Evolutionary conservation across 352 stramenopile species (phyloP).

Genomic region (Phytopythium boreale): DNA sequence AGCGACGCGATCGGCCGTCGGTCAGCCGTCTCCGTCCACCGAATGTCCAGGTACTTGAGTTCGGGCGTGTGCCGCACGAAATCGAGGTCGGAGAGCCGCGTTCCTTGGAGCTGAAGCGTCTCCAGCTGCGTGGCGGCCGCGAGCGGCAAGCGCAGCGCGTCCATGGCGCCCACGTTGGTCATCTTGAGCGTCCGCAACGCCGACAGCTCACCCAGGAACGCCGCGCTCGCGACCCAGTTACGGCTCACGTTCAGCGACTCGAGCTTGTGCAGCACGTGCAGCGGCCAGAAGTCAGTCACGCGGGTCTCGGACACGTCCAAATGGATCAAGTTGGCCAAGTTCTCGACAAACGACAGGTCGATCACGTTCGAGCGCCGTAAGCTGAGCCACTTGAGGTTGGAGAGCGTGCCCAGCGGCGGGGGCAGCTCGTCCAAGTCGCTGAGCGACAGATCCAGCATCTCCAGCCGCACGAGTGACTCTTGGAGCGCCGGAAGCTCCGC

Average conservation of each 20-base stretch:
- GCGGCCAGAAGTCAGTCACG: constrained; percentile 31
- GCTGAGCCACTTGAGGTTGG: constrained; percentile 31
- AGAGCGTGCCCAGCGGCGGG: constrained; percentile 20
- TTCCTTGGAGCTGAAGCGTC: constrained; percentile 39
- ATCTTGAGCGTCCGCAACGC: constrained; percentile 32
- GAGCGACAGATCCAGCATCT: constrained; percentile 25
- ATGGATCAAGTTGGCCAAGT: constrained; percentile 21
- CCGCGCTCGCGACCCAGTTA: constrained; percentile 38
- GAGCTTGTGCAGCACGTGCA: constrained; percentile 17
- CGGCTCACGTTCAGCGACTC: constrained; percentile 43
- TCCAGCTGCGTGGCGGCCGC: constrained; percentile 14
- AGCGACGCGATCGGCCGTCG: constrained; percentile 27
- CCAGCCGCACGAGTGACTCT: not conserved
- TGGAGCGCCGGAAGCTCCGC: constrained; percentile 21
- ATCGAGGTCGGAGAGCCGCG: constrained; percentile 32
- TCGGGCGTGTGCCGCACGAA: constrained; percentile 21
- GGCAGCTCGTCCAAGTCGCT: constrained; percentile 11
- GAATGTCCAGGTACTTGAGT: constrained; percentile 40
- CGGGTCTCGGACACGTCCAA: constrained; percentile 44
- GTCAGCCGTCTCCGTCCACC: constrained; percentile 35
- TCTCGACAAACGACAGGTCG: constrained; percentile 23
- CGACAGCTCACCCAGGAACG: constrained; percentile 23
- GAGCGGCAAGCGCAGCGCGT: constrained; percentile 27
- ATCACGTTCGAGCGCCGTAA: constrained; percentile 30
- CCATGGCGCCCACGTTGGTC: constrained; percentile 29